These are phyloP conservation scores for Saccharomyces hybrid DNA, from an alignment of 1,139 yeast genomes.

Conservation along the genomic window DNA sequence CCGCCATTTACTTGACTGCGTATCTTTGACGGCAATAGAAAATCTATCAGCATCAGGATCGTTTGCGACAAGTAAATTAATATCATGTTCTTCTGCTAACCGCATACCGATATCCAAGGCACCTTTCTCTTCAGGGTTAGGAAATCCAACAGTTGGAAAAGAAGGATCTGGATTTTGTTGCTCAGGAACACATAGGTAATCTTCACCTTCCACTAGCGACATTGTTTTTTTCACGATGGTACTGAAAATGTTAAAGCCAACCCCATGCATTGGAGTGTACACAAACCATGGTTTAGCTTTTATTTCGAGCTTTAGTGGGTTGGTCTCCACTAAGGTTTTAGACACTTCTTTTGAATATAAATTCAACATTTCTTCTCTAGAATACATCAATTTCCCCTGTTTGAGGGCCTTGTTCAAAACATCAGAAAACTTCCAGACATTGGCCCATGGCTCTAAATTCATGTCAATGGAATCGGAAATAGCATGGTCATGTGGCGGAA, in stretches of 20 bases:
- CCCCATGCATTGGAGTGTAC: constrained; percentile 95
- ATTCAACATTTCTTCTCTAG: constrained; percentile 33
- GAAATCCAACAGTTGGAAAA: constrained; percentile 80
- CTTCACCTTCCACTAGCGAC: constrained; percentile 26
- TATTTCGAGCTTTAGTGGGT: constrained; percentile 21
- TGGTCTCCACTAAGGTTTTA: constrained; percentile 14
- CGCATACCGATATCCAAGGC: constrained; percentile 69
- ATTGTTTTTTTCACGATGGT: constrained; percentile 26
- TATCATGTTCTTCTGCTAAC: constrained; percentile 34
- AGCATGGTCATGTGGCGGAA: constrained; percentile 77
- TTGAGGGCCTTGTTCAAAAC: constrained; percentile 30
- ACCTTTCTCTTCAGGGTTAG: constrained; percentile 94
- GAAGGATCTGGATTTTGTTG: constrained; percentile 76
- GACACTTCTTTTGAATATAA: constrained; percentile 14
- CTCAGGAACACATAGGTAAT: constrained; percentile 37
- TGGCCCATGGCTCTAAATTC: constrained; percentile 58
- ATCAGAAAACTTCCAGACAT: constrained; percentile 42
- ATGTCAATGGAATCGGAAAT: constrained; percentile 59
- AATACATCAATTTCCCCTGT: constrained; percentile 22
- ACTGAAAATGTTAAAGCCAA: constrained; percentile 50
- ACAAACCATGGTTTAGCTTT: constrained; percentile 41
- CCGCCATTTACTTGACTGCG: constrained; percentile 44
- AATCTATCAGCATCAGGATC: constrained; percentile 98
- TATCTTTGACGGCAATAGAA: constrained; percentile 51
- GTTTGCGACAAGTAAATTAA: constrained; percentile 66